Conservation (phyloP, 208 protist genomes). For the Zelonia costaricensis region DNA sequence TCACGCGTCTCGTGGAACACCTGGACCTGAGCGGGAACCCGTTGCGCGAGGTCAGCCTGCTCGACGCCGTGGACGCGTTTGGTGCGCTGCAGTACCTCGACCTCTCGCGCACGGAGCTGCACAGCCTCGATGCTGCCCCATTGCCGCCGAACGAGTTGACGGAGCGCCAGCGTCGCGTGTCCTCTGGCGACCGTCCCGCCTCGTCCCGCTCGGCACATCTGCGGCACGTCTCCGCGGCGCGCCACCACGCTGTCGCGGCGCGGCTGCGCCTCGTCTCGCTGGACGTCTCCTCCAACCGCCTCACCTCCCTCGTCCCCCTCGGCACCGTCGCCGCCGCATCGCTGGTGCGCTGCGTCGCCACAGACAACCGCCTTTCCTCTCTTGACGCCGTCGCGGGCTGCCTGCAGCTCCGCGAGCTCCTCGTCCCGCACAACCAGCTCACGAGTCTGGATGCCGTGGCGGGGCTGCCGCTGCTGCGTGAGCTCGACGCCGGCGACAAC, state of each 20-base stretch:
- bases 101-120: conserved; percentile 45
- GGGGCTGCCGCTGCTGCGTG: conserved; percentile 42
- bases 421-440: conserved; percentile 60
- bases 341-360: conserved; percentile 10
- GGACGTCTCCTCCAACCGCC: conserved; percentile 66
- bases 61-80: conserved; percentile 53
- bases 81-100: conserved; percentile 37
- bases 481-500: conserved; percentile 72
- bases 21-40: conserved; percentile 79
- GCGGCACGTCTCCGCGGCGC: conserved; percentile 65
- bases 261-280: conserved; percentile 31
- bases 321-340: conserved; percentile 17
- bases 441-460: conserved; percentile 31
- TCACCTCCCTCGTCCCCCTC: conserved; percentile 51
- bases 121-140: background rate
- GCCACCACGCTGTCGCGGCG: conserved; percentile 43
- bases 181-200: background rate
- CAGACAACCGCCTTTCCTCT: conserved; percentile 47
- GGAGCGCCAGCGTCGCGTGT: background rate
- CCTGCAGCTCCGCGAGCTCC: conserved; percentile 37
- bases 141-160: background rate
- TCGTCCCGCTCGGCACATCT: conserved; percentile 22
- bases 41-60: conserved; percentile 35
- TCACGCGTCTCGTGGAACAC: conserved; percentile 14
- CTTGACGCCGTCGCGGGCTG: conserved; percentile 48